A percentile compares a stretch with the other conserved stretches of the same genome.
Conservation (phyloP, 2,329 filamentous ascomycete species). For the Myriosclerotinia scirpicola region DNA sequence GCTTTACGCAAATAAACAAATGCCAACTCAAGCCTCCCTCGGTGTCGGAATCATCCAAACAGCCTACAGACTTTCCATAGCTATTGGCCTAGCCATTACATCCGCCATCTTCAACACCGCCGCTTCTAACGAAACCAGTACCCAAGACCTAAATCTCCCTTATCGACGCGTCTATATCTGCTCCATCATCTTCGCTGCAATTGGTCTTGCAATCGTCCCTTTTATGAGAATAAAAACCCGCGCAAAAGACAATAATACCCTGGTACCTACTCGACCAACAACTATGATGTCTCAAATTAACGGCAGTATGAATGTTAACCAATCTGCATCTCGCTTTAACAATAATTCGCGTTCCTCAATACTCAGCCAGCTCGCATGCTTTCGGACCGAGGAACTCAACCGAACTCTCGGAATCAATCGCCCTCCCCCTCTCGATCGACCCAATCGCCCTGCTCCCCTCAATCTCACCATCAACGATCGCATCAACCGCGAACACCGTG, state of each 20-base stretch:
- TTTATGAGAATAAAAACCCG: slow-evolving; percentile 52
- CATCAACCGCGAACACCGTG: slow-evolving; percentile 19
- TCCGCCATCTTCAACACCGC: slow-evolving; percentile 53
- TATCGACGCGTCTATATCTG: slow-evolving; percentile 55
- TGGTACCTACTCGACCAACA: background rate
- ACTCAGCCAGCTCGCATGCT: background rate
- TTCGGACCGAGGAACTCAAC: background rate
- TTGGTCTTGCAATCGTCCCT: slow-evolving; percentile 49
- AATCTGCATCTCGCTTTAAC: background rate
- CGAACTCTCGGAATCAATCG: background rate
- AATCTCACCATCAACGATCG: background rate
- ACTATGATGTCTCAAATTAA: background rate
- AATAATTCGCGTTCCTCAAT: background rate
- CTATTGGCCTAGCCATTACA: slow-evolving; percentile 60
- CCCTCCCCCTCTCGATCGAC: background rate
- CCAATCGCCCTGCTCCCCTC: background rate
- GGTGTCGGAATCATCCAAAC: slow-evolving; percentile 70
- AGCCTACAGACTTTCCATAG: slow-evolving; percentile 49
- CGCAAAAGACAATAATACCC: background rate
- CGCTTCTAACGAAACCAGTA: background rate
- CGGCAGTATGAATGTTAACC: background rate
- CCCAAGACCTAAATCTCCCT: slow-evolving; percentile 49
- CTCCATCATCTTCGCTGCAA: slow-evolving; percentile 46
- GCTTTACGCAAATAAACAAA: slow-evolving; percentile 68
- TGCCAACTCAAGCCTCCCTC: slow-evolving; percentile 61